Evolutionary conservation across 1,284 basidiomycete species (phyloP).

Genomic region (Cutaneotrichosporon sp.): DNA sequence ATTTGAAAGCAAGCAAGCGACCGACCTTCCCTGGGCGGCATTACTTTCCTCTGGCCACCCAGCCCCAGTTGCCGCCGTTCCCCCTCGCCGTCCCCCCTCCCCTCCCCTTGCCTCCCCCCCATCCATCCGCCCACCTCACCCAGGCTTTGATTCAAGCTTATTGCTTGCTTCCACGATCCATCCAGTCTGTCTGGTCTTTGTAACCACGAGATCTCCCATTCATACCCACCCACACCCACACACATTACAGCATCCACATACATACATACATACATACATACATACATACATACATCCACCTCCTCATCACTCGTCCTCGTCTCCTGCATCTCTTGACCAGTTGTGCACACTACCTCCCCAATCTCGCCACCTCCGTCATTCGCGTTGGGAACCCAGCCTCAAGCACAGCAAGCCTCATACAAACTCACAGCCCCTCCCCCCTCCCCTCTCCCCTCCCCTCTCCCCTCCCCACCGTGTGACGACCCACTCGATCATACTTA

Average conservation of each 20-base stretch:
- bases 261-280: no score
- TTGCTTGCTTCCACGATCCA: constrained; percentile 8
- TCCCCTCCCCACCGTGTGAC: no score
- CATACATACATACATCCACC: no score
- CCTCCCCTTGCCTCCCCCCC: no score
- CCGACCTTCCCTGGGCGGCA: neutral
- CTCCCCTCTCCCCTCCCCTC: no score
- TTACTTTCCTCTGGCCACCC: neutral
- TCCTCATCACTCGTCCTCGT: neutral
- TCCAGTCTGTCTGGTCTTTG: neutral
- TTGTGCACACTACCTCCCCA: neutral
- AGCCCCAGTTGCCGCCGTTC: no score
- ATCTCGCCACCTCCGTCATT: neutral
- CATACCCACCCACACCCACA: neutral
- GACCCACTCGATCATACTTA: neutral
- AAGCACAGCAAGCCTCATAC: neutral
- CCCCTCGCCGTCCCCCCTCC: no score
- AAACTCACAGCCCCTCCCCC: neutral
- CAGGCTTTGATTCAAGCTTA: constrained; percentile 12
- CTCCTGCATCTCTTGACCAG: neutral
- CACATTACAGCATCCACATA: neutral
- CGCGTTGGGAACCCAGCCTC: neutral
- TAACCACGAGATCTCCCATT: no score
- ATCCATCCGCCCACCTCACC: neutral
- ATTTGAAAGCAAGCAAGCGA: no score